Base-by-base conservation (phyloP, 148 eudicot genomes). In the Chenopodium quinoa region DNA sequence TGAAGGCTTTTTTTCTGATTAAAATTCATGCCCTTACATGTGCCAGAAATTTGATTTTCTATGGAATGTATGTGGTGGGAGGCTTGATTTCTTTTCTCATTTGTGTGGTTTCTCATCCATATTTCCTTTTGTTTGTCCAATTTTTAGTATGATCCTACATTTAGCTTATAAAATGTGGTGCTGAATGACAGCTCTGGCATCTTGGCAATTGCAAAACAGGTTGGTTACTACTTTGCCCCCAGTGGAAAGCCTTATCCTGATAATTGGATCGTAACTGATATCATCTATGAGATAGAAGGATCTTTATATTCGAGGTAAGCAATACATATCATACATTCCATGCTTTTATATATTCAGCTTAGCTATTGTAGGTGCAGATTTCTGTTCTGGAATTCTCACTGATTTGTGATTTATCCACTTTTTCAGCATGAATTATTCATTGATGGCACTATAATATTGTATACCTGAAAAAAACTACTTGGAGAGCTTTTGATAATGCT, bases 181-280 rank as follows among this genome's bases (percentile, higher is more conserved):
- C 73, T 80, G 83, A 80, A 64, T 88, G 88, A 89, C 87, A 81
- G 82, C 83, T 81, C 81, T 86, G 83, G 86, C 83, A 75, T 88
- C 88, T 91, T 90, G 82, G 86, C 83, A 84, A 77, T 83, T 88
- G 84, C 79, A 83, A 76, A 92, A 83, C 92, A 96, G 99, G 98
- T 96, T 76, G 98, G 99, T 74, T 96, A 96, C 88, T 96, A 96
- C 89, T 91, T 92, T 83, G 99, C 99, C 67, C 99, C 98, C 44
- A 96, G 99, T 83, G 99, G 98, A 85, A 96, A 96, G 92, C 95
- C 99, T 81, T 96, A 96, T 78, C 99, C 99, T 79, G 99, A 93
- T 83, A 95, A 95, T 87, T 95, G 99, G 99, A 95, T 95, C 76
- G 86, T 92, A 84, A 95, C 99, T 83, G 99, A 95, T 89, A 84